Conservation (phyloP, 2,329 filamentous ascomycete species). For the Pleurostoma richardsiae region DNA sequence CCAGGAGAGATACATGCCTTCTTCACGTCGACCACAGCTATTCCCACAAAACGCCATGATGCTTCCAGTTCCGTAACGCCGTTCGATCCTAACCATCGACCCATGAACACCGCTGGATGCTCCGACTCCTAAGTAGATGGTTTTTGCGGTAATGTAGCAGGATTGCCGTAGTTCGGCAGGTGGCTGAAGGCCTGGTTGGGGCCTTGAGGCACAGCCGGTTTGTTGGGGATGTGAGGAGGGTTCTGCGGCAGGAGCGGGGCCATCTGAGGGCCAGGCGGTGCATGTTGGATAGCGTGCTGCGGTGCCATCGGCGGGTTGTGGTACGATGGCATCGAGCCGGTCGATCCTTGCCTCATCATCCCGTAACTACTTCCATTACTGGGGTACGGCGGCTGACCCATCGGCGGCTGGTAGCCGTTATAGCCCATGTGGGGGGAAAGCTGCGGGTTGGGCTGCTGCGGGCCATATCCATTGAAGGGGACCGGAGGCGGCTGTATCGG, state of each 20-base stretch:
- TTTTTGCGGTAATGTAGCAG: constrained; percentile 55
- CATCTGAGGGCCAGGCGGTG: constrained; percentile 33
- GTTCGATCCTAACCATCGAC: constrained; percentile 11
- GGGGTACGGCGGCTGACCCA: constrained; percentile 36
- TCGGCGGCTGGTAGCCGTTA: constrained; percentile 38
- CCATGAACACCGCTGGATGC: constrained; percentile 14
- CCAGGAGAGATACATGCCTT: not conserved
- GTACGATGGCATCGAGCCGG: constrained; percentile 47
- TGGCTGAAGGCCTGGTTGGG: constrained; percentile 43
- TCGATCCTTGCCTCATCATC: constrained; percentile 54
- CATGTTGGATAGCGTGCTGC: constrained; percentile 19
- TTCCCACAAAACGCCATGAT: constrained; percentile 28
- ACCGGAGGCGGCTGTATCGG: constrained; percentile 42
- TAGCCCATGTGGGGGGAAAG: constrained; percentile 47
- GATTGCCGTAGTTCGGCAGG: constrained; percentile 54
- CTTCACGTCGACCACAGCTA: not conserved
- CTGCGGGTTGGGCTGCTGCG: constrained; percentile 49
- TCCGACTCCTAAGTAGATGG: constrained; percentile 33
- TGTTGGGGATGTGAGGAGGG: constrained; percentile 37
- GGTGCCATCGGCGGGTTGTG: constrained; percentile 28
- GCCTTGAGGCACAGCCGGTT: constrained; percentile 37
- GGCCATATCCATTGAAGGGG: constrained; percentile 41
- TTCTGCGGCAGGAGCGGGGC: constrained; percentile 19
- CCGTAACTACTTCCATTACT: constrained; percentile 37
- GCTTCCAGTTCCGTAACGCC: constrained; percentile 14